Evolutionary conservation across 2,329 filamentous ascomycete genomes (phyloP).

Genomic region (Orbilia oligospora): DNA sequence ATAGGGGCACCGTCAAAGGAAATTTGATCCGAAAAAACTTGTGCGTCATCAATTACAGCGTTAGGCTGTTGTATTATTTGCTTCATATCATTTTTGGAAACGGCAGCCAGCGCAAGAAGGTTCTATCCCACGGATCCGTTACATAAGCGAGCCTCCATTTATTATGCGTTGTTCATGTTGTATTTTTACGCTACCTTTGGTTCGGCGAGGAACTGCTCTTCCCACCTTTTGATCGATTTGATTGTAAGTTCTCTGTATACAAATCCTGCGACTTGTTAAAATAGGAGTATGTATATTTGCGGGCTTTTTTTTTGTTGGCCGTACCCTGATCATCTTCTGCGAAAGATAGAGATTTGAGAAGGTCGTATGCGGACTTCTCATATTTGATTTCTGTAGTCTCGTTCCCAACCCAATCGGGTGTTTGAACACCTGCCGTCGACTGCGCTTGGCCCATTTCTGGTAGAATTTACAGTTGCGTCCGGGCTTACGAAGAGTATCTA

Average conservation of each 20-base stretch:
- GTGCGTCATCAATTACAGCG: slow-evolving; percentile 77
- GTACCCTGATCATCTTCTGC: slow-evolving; percentile 50
- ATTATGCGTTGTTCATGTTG: slow-evolving; percentile 19
- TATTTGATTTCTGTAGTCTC: slow-evolving; percentile 6
- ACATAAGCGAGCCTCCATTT: not conserved
- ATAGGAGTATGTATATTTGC: not conserved
- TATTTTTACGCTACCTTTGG: slow-evolving; percentile 61
- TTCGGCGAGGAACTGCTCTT: slow-evolving; percentile 62
- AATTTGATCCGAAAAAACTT: slow-evolving; percentile 86
- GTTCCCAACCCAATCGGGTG: slow-evolving; percentile 23
- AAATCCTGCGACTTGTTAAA: slow-evolving; percentile 1
- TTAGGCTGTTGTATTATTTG: slow-evolving; percentile 62
- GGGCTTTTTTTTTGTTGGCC: too few species aligned
- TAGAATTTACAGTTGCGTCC: too few species aligned
- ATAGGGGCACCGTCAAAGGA: slow-evolving; percentile 85
- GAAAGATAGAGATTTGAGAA: slow-evolving; percentile 55
- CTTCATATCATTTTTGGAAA: slow-evolving; percentile 63
- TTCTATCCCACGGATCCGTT: slow-evolving; percentile 50
- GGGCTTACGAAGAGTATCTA: too few species aligned
- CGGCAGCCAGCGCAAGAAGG: slow-evolving; percentile 63
- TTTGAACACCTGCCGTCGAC: slow-evolving; percentile 30
- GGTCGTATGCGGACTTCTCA: slow-evolving; percentile 49
- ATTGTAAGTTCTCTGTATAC: slow-evolving; percentile 41
- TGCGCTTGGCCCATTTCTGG: slow-evolving; percentile 37
- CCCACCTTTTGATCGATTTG: slow-evolving; percentile 62